Conservation (phyloP, 2,329 filamentous ascomycete genomes). For the Plenodomus lindquistii region DNA sequence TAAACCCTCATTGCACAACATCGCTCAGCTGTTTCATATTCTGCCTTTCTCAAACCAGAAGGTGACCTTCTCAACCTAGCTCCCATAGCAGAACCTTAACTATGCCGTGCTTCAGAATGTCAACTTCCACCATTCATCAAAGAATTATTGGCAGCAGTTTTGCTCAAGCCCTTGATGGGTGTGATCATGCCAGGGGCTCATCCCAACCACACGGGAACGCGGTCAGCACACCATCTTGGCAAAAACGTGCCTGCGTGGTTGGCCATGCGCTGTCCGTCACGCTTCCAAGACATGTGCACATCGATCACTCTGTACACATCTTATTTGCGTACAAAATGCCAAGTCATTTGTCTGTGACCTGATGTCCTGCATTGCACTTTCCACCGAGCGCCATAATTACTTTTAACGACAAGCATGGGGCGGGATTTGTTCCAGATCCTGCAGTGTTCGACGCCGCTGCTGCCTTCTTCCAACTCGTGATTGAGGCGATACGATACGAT, state of each 20-base stretch:
- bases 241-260: slow-evolving; percentile 2
- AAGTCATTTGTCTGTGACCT: background rate
- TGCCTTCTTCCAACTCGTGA: no score
- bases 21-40: background rate
- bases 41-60: slow-evolving; percentile 11
- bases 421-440: slow-evolving; percentile 17
- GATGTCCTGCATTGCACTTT: slow-evolving; percentile 9
- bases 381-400: slow-evolving; percentile 11
- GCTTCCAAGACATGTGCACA: slow-evolving; percentile 1
- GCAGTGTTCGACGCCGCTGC: slow-evolving; percentile 16
- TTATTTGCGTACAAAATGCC: background rate
- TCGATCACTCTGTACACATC: background rate
- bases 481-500: no score
- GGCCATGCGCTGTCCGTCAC: background rate
- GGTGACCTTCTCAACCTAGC: slow-evolving; percentile 14
- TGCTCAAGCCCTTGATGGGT: slow-evolving; percentile 2
- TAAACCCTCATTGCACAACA: slow-evolving; percentile 8
- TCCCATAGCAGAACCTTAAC: slow-evolving; percentile 7
- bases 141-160: slow-evolving; percentile 7
- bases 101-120: slow-evolving; percentile 2
- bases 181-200: slow-evolving; percentile 7
- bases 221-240: slow-evolving; percentile 4
- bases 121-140: slow-evolving; percentile 2
- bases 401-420: slow-evolving; percentile 18
- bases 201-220: background rate